phyloP scores from a whole-genome alignment of 2,329 filamentous ascomycete species.

The Alternaria viburni region DNA sequence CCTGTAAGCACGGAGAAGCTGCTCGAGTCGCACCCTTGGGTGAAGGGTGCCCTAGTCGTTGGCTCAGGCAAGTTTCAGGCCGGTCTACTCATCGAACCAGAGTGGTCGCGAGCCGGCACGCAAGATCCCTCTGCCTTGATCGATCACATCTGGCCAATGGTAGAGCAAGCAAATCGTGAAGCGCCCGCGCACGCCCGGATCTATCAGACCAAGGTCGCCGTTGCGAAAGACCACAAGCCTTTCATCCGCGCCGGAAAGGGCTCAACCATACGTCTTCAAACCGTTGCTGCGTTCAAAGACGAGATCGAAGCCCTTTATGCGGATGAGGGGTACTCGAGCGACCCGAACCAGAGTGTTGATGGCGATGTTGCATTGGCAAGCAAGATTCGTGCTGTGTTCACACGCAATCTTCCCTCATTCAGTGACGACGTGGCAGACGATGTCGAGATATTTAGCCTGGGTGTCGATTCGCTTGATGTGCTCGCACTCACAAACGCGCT shows the following conservation, averaged over 20 bases:
- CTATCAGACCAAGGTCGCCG: constrained; percentile 15
- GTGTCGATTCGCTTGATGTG: constrained; percentile 1
- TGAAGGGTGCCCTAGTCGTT: constrained; percentile 25
- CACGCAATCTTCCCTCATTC: not conserved
- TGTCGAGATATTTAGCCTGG: not conserved
- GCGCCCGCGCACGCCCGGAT: constrained; percentile 34
- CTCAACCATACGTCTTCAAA: constrained; percentile 28
- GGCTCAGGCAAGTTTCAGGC: constrained; percentile 27
- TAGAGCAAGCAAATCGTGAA: constrained; percentile 27
- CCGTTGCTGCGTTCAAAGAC: constrained; percentile 22
- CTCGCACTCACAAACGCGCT: constrained; percentile 2
- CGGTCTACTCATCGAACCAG: constrained; percentile 29
- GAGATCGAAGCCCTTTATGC: constrained; percentile 33
- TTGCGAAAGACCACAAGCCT: constrained; percentile 16
- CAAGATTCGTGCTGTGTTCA: not conserved
- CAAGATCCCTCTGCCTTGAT: constrained; percentile 12
- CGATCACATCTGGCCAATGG: constrained; percentile 29
- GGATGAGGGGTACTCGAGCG: constrained; percentile 6
- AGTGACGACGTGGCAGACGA: not conserved
- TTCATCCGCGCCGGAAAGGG: constrained; percentile 34
- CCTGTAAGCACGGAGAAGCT: constrained; percentile 26
- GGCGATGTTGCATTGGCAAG: not conserved
- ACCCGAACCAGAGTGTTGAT: not conserved
- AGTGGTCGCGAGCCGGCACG: not conserved
- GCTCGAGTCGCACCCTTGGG: constrained; percentile 13